Percentiles rank a stretch among this genome's conserved stretches.
phyloP scores from a whole-genome alignment of 176 grass and related monocot genomes.

The Guadua angustifolia region DNA sequence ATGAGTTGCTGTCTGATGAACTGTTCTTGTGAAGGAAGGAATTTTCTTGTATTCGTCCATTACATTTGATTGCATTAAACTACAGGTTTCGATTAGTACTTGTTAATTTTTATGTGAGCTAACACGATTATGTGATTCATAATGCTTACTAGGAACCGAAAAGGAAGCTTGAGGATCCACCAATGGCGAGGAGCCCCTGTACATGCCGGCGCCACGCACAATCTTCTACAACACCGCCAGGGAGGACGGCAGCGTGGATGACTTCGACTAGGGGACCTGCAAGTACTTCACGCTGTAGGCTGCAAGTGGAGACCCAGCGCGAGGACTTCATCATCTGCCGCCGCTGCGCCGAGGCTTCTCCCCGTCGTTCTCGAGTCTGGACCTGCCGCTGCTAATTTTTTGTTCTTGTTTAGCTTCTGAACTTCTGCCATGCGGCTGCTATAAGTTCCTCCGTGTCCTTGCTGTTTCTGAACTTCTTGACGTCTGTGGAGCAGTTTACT shows the following conservation, averaged over 20 bases:
- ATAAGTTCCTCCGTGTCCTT: background rate
- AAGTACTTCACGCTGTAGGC: slow-evolving; percentile 1
- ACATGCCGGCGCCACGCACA: slow-evolving; percentile 34
- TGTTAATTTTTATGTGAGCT: background rate
- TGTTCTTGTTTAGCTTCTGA: slow-evolving; percentile 7
- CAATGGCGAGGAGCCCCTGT: slow-evolving; percentile 20
- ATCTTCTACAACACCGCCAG: slow-evolving; percentile 60
- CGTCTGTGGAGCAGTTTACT: too few species aligned
- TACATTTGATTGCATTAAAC: background rate
- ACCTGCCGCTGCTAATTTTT: slow-evolving; percentile 36
- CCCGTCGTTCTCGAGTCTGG: slow-evolving; percentile 55
- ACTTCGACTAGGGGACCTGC: slow-evolving; percentile 55
- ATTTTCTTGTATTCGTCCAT: background rate
- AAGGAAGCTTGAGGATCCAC: background rate
- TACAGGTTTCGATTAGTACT: background rate
- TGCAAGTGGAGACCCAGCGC: slow-evolving; percentile 39
- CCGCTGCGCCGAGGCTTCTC: slow-evolving; percentile 31
- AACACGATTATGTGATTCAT: background rate
- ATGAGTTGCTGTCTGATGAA: background rate
- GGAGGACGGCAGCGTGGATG: slow-evolving; percentile 56
- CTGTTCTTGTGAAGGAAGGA: background rate
- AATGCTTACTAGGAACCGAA: slow-evolving; percentile 11
- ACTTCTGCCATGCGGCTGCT: background rate
- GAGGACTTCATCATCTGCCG: slow-evolving; percentile 56
- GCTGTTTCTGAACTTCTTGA: slow-evolving; percentile 13